Percentiles rank a stretch among this genome's conserved stretches.
Conservation (phyloP, 805 yeast genomes). For the Kregervanrija delftensis region DNA sequence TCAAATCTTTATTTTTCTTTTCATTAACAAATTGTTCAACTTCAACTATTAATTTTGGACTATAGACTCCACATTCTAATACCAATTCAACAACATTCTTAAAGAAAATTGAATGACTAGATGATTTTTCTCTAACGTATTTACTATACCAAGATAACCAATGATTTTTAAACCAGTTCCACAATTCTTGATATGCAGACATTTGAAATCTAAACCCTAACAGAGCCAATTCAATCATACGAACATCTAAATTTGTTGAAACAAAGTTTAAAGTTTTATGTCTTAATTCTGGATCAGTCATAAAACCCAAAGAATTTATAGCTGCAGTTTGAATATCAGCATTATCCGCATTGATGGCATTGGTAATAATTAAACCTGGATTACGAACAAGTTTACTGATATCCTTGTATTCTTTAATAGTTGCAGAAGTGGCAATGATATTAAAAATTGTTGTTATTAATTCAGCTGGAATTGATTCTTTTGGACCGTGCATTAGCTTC, state of each 20-base stretch:
- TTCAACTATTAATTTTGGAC: constrained; percentile 10
- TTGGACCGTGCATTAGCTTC: constrained; percentile 46
- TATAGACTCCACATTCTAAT: constrained; percentile 26
- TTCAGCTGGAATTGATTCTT: constrained; percentile 44
- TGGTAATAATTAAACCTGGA: constrained; percentile 37
- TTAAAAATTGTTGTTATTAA: constrained; percentile 38
- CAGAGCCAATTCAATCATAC: constrained; percentile 49
- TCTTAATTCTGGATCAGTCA: constrained; percentile 37
- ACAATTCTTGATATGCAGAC: constrained; percentile 29
- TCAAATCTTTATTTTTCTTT: constrained; percentile 18
- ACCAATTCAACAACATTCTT: constrained; percentile 37
- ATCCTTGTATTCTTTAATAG: constrained; percentile 53
- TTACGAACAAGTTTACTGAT: constrained; percentile 46
- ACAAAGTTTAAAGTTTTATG: constrained; percentile 52
- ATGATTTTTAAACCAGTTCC: constrained; percentile 52
- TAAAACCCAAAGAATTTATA: constrained; percentile 47
- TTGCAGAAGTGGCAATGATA: constrained; percentile 17
- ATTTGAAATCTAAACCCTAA: constrained; percentile 42
- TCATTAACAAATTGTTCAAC: constrained; percentile 16
- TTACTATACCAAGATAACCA: constrained; percentile 47
- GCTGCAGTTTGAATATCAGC: constrained; percentile 50
- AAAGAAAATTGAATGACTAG: constrained; percentile 35
- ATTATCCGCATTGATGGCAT: constrained; percentile 20
- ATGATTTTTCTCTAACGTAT: constrained; percentile 34
- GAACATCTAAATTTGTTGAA: constrained; percentile 46